Percentiles rank a stretch among this genome's conserved stretches.
phyloP scores from a whole-genome alignment of 2,329 filamentous ascomycete genomes.

The Macrophomina phaseolina region DNA sequence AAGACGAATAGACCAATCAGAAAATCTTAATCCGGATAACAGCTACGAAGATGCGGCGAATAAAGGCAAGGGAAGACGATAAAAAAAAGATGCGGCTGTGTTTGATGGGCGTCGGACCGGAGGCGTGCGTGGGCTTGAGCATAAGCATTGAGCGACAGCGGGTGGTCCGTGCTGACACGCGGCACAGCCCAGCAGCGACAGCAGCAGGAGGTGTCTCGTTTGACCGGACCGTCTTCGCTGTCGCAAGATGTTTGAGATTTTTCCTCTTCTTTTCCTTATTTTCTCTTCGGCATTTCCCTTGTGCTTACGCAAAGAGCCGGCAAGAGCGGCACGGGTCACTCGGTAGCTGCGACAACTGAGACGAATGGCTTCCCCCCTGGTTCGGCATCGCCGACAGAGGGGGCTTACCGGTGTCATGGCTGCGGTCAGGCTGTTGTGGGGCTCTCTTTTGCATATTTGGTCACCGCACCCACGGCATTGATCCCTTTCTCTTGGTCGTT shows the following conservation, averaged over 20 bases:
- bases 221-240: background rate
- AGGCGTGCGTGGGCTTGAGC: background rate
- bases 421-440: conserved; percentile 5
- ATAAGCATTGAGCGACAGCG: background rate
- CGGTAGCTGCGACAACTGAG: conserved; percentile 16
- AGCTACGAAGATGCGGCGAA: background rate
- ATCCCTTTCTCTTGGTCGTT: background rate
- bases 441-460: background rate
- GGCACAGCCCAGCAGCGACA: background rate
- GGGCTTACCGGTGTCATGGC: conserved; percentile 5
- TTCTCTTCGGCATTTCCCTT: background rate
- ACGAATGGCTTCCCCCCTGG: background rate
- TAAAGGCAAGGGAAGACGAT: background rate
- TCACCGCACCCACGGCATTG: background rate
- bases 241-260: conserved; percentile 1
- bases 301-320: background rate
- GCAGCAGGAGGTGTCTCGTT: background rate
- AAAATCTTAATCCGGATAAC: background rate
- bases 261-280: background rate
- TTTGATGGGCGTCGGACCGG: conserved; percentile 1
- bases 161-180: conserved; percentile 6
- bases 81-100: background rate
- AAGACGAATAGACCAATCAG: conserved; percentile 1
- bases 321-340: conserved; percentile 14
- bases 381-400: conserved; percentile 17